phyloP scores from a whole-genome alignment of 2,329 filamentous ascomycete genomes.

The Lomentospora prolificans region DNA sequence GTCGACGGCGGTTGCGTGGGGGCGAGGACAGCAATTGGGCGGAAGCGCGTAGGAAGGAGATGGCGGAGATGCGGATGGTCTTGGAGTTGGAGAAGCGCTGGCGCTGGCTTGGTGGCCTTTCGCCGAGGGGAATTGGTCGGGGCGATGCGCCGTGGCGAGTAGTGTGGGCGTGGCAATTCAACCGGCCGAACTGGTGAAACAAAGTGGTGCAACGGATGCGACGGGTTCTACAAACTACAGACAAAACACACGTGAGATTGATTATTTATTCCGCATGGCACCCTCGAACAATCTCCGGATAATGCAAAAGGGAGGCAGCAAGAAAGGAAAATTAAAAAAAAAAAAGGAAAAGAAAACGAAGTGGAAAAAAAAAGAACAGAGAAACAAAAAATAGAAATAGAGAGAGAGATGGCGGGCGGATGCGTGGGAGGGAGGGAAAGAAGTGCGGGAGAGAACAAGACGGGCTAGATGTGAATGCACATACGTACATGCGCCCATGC shows the following conservation, averaged over 20 bases:
- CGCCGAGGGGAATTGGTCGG: background rate
- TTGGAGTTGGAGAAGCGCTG: background rate
- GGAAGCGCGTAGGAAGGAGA: background rate
- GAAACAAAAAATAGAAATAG: too few species aligned
- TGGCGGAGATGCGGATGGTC: background rate
- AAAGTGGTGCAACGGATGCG: background rate
- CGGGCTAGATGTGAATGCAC: background rate
- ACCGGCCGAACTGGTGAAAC: background rate
- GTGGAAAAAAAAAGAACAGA: slow-evolving; percentile 8
- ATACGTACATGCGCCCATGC: too few species aligned
- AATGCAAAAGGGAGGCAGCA: too few species aligned
- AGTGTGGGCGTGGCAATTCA: background rate
- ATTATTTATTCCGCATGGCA: background rate
- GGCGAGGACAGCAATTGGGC: background rate
- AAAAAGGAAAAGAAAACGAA: slow-evolving; percentile 10
- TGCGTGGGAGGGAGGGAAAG: background rate
- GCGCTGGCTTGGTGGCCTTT: background rate
- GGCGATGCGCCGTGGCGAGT: background rate
- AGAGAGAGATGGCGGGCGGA: too few species aligned
- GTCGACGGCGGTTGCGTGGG: background rate
- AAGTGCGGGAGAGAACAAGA: background rate
- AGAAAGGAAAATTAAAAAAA: slow-evolving; percentile 10
- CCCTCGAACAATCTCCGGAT: background rate
- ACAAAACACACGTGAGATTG: background rate
- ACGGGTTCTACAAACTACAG: background rate